phyloP scores from a whole-genome alignment of 345 rosid genomes.

The Eucalyptus polyanthemos region DNA sequence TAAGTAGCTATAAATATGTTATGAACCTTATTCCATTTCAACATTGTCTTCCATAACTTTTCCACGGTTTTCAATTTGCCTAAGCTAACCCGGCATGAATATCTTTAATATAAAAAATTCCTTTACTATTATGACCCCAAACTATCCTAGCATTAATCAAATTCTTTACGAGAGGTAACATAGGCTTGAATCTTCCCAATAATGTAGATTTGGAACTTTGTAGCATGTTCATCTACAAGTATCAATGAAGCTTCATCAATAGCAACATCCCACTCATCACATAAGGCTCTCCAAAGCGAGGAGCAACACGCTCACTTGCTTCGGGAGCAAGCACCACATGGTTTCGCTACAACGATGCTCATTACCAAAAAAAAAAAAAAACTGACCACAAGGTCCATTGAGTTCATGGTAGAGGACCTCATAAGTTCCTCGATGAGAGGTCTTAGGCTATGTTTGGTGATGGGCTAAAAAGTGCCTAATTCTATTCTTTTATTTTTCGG shows the following conservation, averaged over 20 bases:
- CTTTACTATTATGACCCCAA: not conserved
- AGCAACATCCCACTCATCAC: not conserved
- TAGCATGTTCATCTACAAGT: not conserved
- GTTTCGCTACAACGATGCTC: not conserved
- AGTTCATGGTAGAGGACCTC: not conserved
- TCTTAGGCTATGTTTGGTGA: not conserved
- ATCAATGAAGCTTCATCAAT: not conserved
- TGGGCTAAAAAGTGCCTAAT: too few species aligned
- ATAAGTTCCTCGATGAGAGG: not conserved
- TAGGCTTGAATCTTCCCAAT: not conserved
- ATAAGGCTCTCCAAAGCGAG: not conserved
- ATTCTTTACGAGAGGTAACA: not conserved
- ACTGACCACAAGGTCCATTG: not conserved
- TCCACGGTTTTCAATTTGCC: not conserved
- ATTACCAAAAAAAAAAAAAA: too few species aligned
- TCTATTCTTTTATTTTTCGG: too few species aligned
- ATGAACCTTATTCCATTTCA: not conserved
- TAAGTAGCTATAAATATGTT: not conserved
- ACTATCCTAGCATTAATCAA: not conserved
- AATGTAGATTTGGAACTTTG: not conserved
- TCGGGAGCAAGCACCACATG: not conserved
- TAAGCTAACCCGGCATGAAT: not conserved
- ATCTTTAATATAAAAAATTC: not conserved
- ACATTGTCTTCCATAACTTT: not conserved
- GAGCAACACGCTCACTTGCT: not conserved